Evolutionary conservation across 139 green algal species (phyloP), one percentile per base, ranked within the genome.

Genomic region (Closterium sp.): DNA sequence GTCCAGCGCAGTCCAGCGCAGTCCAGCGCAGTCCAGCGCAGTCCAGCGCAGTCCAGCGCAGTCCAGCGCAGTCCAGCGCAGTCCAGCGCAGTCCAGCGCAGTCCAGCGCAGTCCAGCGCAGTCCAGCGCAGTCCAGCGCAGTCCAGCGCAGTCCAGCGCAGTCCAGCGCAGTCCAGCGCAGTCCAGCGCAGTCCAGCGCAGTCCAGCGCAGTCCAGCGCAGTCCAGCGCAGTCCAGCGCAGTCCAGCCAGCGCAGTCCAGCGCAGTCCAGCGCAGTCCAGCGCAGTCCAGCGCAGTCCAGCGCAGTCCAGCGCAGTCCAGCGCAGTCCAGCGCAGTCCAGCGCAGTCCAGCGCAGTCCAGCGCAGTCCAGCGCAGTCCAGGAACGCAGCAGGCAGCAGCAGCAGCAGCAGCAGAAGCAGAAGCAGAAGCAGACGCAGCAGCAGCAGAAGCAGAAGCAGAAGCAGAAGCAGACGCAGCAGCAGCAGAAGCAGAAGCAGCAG

Each of bases 141-240:
- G 86, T 90, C 19, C 86, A 90, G 86, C n/a, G 86, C 86, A 90
- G 86, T 90, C 19, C 86, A 90, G 86, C n/a, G 86, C 86, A 90
- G 86, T 90, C 19, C 86, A 90, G 86, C 85, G 86, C 86, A 90
- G 86, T 85, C 19, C 86, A 90, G 86, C 85, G 86, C 86, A 81
- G 86, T 85, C 19, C 86, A 90, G 86, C 85, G 86, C 30, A 90
- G 86, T 81, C 19, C 28, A 90, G 86, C n/a, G 86, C 86, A 90
- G 86, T 90, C 19, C 86, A 90, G 86, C n/a, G 86, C 86, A 90
- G 86, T 90, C 19, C 86, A 90, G 86, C 85, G 86, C 86, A 90
- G 86, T 85, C 19, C 86, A 90, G 86, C 85, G 86, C 86, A 90
- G 86, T 85, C 19, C 86, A 90, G 86, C n/a, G 86, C 86, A 90